Percentiles rank a stretch among this genome's conserved stretches.
phyloP scores from a whole-genome alignment of 352 stramenopile species.

The Phytophthora boehmeriae region DNA sequence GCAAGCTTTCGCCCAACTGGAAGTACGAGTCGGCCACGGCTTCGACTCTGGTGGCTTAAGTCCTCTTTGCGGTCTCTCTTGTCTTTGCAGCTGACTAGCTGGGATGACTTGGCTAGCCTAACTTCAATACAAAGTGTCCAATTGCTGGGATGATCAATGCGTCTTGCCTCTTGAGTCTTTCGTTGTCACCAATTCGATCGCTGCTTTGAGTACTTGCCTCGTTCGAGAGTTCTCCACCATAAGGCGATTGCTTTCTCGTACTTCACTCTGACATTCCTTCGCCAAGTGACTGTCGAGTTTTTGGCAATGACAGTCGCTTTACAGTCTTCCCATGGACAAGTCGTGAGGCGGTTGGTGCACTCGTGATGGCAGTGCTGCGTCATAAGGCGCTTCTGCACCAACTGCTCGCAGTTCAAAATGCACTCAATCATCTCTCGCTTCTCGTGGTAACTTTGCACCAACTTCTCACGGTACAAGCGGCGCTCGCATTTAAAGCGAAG shows the following conservation, averaged over 20 bases:
- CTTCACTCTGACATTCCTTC: conserved; percentile 44
- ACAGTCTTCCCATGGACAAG: conserved; percentile 57
- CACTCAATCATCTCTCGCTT: conserved; percentile 51
- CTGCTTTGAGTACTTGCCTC: conserved; percentile 12
- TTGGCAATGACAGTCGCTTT: conserved; percentile 57
- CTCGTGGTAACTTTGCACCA: conserved; percentile 42
- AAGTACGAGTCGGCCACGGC: conserved; percentile 99
- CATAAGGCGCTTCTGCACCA: conserved; percentile 40
- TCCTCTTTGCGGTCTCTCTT: conserved; percentile 15
- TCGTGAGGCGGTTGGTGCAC: conserved; percentile 53
- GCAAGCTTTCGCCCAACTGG: conserved; percentile 99
- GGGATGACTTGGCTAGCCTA: conserved; percentile 31
- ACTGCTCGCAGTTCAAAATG: conserved; percentile 43
- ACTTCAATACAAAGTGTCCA: conserved; percentile 34
- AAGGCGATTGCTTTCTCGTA: conserved; percentile 21
- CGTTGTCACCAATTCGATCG: not conserved
- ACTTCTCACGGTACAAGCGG: conserved; percentile 39
- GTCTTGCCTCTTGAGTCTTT: not conserved
- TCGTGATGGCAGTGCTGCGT: conserved; percentile 48
- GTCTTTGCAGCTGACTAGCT: conserved; percentile 18
- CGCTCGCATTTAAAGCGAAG: conserved; percentile 42
- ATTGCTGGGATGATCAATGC: conserved; percentile 48
- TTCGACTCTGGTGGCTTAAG: conserved; percentile 99
- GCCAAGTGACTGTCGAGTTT: conserved; percentile 39
- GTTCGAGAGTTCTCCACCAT: conserved; percentile 43